These are phyloP conservation scores for Ilyonectria destructans DNA, from an alignment of 2,329 filamentous ascomycete species.

Conservation along the genomic window DNA sequence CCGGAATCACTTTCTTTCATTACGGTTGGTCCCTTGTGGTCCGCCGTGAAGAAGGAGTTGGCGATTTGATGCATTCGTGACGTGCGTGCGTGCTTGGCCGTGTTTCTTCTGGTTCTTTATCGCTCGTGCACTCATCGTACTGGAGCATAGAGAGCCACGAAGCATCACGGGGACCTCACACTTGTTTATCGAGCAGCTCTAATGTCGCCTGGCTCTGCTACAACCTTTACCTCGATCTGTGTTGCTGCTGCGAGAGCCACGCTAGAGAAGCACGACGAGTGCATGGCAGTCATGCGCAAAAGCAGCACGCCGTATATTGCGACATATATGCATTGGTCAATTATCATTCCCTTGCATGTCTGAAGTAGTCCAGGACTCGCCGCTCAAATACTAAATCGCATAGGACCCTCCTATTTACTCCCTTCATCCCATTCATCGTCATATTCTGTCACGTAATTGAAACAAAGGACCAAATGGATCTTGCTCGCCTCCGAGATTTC, in stretches of 20 bases:
- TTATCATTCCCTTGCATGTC: too few relatives aligned
- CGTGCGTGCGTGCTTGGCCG: too few relatives aligned
- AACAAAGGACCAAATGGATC: constrained; percentile 60
- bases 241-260: constrained; percentile 20
- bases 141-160: too few relatives aligned
- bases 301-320: neutral
- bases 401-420: constrained; percentile 65
- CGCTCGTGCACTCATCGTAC: too few relatives aligned
- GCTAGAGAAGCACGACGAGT: constrained; percentile 54
- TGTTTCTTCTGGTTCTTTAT: too few relatives aligned
- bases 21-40: constrained; percentile 54
- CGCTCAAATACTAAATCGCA: too few relatives aligned
- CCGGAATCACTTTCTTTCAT: constrained; percentile 60
- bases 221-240: constrained; percentile 20
- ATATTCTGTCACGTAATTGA: constrained; percentile 68
- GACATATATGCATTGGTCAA: too few relatives aligned
- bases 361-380: too few relatives aligned
- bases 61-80: neutral
- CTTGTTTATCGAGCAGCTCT: constrained; percentile 23
- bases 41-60: constrained; percentile 59
- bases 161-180: too few relatives aligned
- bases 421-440: constrained; percentile 69
- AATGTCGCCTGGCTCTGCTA: neutral
- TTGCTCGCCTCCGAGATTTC: constrained; percentile 66
- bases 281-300: constrained; percentile 28